Conservation (phyloP, 1,284 basidiomycete species). For the Phaffia rhodozyma region DNA sequence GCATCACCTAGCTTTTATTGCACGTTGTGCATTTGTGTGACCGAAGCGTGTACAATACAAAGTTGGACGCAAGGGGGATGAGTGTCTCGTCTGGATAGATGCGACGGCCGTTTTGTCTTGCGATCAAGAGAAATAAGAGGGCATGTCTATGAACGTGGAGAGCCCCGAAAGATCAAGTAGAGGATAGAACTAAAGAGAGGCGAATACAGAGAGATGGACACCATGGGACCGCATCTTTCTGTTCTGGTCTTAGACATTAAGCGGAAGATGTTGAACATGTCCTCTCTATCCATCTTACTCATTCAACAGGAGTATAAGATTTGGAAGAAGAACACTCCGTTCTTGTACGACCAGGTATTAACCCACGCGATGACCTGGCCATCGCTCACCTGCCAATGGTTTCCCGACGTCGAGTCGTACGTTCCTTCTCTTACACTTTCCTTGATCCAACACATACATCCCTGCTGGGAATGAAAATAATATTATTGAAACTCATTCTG, state of each 20-base stretch:
- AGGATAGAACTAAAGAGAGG: too few relatives aligned
- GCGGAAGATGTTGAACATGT: neutral
- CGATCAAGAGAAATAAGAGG: too few relatives aligned
- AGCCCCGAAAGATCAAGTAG: too few relatives aligned
- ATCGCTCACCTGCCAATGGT: slow-evolving; percentile 95
- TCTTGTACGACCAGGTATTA: slow-evolving; percentile 93
- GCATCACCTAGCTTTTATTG: too few relatives aligned
- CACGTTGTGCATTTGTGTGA: too few relatives aligned
- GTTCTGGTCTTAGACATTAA: neutral
- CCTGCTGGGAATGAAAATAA: neutral
- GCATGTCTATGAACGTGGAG: too few relatives aligned
- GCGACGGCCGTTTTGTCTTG: too few relatives aligned
- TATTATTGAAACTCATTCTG: slow-evolving; percentile 11
- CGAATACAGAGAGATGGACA: too few relatives aligned
- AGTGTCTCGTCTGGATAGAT: neutral
- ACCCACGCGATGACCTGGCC: slow-evolving; percentile 99
- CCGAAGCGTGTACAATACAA: too few relatives aligned
- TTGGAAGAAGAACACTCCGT: slow-evolving; percentile 87
- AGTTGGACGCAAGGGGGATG: neutral
- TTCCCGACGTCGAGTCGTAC: slow-evolving; percentile 89
- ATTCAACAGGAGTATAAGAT: slow-evolving; percentile 41
- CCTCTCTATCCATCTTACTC: too few relatives aligned
- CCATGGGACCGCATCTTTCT: neutral
- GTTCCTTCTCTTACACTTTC: slow-evolving; percentile 28
- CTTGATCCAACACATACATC: neutral